Conservation (phyloP, 2,329 filamentous ascomycete genomes). For the Teratosphaeria viscida region DNA sequence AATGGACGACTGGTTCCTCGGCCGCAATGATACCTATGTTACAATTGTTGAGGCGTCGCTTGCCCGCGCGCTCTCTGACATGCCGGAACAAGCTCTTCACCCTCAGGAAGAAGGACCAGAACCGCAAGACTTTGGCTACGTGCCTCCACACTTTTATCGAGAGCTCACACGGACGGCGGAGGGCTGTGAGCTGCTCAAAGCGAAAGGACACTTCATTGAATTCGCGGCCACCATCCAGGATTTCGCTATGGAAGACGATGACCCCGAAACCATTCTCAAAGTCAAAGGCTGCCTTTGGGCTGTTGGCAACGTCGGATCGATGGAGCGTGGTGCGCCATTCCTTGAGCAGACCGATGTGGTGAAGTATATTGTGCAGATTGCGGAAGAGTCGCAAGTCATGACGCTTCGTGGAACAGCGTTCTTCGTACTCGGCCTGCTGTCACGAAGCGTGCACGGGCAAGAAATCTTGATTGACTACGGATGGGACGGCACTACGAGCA, state of each 20-base stretch:
- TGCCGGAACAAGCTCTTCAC: conserved; percentile 40
- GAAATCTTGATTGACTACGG: conserved; percentile 82
- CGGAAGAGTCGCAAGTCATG: conserved; percentile 79
- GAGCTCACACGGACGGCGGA: conserved; percentile 88
- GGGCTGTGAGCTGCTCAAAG: conserved; percentile 76
- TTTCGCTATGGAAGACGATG: conserved; percentile 73
- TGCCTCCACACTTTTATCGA: conserved; percentile 96
- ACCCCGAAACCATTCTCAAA: conserved; percentile 76
- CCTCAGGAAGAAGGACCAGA: conserved; percentile 35
- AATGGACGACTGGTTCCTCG: conserved; percentile 99
- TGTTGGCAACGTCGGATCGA: conserved; percentile 93
- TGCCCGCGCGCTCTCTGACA: conserved; percentile 65
- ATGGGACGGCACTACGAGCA: conserved; percentile 85
- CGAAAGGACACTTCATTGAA: conserved; percentile 94
- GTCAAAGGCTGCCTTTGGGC: conserved; percentile 97
- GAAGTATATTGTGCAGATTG: conserved; percentile 75
- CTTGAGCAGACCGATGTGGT: conserved; percentile 85
- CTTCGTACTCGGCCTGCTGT: conserved; percentile 88
- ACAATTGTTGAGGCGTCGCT: conserved; percentile 90
- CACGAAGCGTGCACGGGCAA: conserved; percentile 79
- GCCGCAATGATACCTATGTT: conserved; percentile 93
- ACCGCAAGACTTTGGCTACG: conserved; percentile 43
- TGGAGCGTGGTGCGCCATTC: conserved; percentile 93
- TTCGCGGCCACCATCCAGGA: conserved; percentile 84
- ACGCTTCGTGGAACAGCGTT: conserved; percentile 91